phyloP scores from a whole-genome alignment of 371 early-diverging fungal species.

The Cladochytrium tenue region DNA sequence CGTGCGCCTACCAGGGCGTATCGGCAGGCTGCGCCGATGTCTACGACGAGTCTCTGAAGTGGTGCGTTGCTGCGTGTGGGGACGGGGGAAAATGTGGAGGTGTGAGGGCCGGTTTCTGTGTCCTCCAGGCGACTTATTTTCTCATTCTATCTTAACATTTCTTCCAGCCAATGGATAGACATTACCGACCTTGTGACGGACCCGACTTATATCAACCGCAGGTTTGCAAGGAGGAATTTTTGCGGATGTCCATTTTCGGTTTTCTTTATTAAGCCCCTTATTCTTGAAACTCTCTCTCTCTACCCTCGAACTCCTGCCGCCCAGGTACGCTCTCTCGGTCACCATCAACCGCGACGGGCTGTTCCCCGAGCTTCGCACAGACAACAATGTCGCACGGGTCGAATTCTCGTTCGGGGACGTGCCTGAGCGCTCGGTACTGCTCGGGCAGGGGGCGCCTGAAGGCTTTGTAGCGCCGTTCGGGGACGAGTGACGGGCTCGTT shows the following conservation, averaged over 20 bases:
- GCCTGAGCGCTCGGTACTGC: neutral
- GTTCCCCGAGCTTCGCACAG: conserved; percentile 24
- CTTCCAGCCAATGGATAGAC: conserved; percentile 28
- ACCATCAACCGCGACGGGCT: conserved; percentile 26
- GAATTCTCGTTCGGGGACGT: neutral
- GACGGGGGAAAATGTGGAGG: no score
- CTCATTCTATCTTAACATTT: neutral
- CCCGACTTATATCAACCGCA: neutral
- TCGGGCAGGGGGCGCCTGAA: neutral
- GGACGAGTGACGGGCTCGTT: no score
- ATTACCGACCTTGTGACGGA: conserved; percentile 13
- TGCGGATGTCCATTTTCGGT: no score
- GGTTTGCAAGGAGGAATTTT: no score
- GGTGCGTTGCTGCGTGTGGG: no score
- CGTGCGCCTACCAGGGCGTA: conserved; percentile 35
- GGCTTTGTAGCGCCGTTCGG: no score
- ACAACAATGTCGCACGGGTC: conserved; percentile 14
- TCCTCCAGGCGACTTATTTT: no score
- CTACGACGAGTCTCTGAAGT: conserved; percentile 33
- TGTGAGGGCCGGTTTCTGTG: no score
- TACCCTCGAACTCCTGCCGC: no score
- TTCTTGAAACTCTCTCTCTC: no score
- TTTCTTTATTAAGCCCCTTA: neutral
- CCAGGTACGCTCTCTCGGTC: conserved; percentile 26
- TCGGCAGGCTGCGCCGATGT: conserved; percentile 31